phyloP scores from a whole-genome alignment of 2,329 filamentous ascomycete species.

The Nannizziopsis barbatae region DNA sequence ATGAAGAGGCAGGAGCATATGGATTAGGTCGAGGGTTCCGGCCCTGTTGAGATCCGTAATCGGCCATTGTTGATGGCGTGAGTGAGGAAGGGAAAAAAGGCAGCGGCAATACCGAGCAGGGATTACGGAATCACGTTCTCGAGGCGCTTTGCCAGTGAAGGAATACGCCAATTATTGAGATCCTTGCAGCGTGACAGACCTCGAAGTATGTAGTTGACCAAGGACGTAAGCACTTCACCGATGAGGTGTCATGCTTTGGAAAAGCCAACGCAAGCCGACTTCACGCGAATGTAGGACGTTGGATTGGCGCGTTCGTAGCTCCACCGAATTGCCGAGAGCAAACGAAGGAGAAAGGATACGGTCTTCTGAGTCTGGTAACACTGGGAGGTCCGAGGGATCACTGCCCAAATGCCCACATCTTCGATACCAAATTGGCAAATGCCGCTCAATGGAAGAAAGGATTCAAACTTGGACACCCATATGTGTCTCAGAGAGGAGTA shows the following conservation, averaged over 20 bases:
- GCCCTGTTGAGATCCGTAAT: slow-evolving; percentile 52
- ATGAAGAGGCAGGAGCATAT: slow-evolving; percentile 44
- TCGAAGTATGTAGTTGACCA: not conserved
- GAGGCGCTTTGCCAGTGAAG: not conserved
- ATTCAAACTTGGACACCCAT: not conserved
- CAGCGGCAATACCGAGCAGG: not conserved
- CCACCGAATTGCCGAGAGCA: slow-evolving; percentile 3
- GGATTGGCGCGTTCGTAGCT: not conserved
- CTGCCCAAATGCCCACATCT: slow-evolving; percentile 4
- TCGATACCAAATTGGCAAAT: not conserved
- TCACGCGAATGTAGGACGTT: not conserved
- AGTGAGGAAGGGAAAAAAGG: not conserved
- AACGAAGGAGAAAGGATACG: not conserved
- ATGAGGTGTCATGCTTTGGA: slow-evolving; percentile 7
- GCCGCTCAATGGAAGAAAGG: slow-evolving; percentile 5
- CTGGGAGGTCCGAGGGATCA: slow-evolving; percentile 3
- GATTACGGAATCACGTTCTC: not conserved
- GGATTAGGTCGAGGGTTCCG: slow-evolving; percentile 46
- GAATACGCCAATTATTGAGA: not conserved
- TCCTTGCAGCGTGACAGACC: not conserved
- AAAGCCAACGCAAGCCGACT: not conserved
- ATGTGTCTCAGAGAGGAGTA: not conserved
- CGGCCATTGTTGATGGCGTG: slow-evolving; percentile 41
- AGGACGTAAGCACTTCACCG: slow-evolving; percentile 2
- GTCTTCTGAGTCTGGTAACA: not conserved